Evolutionary conservation across 495 filamentous ascomycete genomes (phyloP).

Genomic region (Penicillium simplicissimum): DNA sequence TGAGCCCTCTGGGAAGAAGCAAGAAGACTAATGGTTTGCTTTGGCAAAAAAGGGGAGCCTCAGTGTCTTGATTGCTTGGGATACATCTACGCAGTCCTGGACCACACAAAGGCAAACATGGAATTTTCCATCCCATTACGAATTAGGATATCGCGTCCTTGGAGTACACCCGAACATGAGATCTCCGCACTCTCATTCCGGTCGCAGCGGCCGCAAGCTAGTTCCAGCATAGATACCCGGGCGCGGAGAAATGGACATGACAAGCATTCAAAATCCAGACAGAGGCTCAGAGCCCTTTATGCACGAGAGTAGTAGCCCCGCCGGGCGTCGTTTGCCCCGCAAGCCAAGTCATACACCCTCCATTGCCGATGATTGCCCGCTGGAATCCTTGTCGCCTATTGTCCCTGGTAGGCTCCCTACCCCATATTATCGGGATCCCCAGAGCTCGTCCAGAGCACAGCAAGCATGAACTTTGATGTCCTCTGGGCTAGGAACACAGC

Average conservation of each 20-base stretch:
- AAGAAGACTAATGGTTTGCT: not conserved
- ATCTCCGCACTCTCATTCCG: not conserved
- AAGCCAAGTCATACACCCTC: not conserved
- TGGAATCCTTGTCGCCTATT: not conserved
- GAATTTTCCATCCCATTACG: not conserved
- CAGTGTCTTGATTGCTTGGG: not conserved
- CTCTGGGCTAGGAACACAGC: not conserved
- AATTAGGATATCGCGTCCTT: not conserved
- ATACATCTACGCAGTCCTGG: not conserved
- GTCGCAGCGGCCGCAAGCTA: not conserved
- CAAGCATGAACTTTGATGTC: not conserved
- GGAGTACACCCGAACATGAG: too few relatives aligned
- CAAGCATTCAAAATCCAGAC: not conserved
- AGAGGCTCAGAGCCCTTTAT: not conserved
- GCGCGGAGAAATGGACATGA: not conserved
- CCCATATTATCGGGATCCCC: not conserved
- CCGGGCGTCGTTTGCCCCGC: not conserved
- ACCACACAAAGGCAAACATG: not conserved
- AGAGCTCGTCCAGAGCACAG: not conserved
- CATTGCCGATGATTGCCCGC: not conserved
- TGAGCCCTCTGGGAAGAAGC: not conserved
- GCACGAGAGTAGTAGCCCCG: not conserved
- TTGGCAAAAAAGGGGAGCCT: not conserved
- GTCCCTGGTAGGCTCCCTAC: not conserved
- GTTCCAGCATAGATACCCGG: not conserved